A percentile compares a stretch with the other conserved stretches of the same genome.
phyloP scores from a whole-genome alignment of 2,329 filamentous ascomycete genomes.

The Verticillium dahliae region DNA sequence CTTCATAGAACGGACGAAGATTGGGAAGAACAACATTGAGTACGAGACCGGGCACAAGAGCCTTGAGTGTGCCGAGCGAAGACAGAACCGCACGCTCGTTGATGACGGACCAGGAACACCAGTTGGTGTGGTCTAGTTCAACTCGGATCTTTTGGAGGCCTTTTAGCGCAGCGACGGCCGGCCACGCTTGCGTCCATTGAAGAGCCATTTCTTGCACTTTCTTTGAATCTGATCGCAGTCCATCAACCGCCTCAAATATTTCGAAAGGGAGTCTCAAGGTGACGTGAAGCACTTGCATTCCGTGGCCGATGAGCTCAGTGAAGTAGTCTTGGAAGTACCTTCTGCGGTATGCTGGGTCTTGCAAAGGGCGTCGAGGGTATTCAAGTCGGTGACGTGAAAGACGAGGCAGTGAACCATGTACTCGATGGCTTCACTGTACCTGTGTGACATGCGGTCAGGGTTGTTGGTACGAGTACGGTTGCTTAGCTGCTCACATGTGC shows the following conservation, averaged over 20 bases:
- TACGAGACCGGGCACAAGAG: neutral
- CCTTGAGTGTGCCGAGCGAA: too few relatives aligned
- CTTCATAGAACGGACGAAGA: neutral
- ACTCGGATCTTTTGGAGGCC: neutral
- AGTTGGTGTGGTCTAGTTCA: neutral
- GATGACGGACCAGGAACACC: neutral
- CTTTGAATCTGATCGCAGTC: too few relatives aligned
- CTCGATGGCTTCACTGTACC: neutral
- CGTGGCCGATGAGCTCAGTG: neutral
- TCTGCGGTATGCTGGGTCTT: neutral
- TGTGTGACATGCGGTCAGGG: too few relatives aligned
- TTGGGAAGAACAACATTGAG: neutral
- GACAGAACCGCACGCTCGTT: neutral
- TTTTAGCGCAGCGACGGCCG: neutral
- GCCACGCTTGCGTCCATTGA: neutral
- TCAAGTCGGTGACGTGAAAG: neutral
- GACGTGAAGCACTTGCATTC: neutral
- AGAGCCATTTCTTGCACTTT: too few relatives aligned
- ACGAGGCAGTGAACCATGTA: neutral
- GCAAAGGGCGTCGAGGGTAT: neutral
- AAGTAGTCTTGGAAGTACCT: neutral
- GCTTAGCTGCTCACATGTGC: neutral
- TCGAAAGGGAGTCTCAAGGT: neutral
- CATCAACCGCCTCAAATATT: neutral
- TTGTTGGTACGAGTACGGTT: too few relatives aligned